Evolutionary conservation across 2,329 filamentous ascomycete species (phyloP), one percentile per base, ranked within the genome.

Genomic region (Harringtonia aguacate): DNA sequence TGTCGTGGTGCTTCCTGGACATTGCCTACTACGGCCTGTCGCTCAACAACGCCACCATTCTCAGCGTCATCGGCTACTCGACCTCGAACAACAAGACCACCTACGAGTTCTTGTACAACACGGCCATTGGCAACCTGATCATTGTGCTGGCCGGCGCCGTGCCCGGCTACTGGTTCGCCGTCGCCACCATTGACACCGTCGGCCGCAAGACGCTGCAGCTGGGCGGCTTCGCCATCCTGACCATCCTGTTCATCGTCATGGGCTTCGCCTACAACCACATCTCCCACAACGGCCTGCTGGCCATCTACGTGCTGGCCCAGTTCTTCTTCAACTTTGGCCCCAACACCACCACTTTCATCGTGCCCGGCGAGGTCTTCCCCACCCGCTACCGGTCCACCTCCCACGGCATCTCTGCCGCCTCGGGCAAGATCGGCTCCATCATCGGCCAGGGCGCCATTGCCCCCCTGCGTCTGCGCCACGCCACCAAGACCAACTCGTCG

Each of bases 101-200:
- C 27, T 88, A 88, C 64, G 61, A 85, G 51, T 72, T 70, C 58
- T 71, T 87, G 49, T 80, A 79, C 67, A 85, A 84, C 63, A 86
- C 79, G 8, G 82, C 84, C 40, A 73, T 86, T 18, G 85, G 85
- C 10, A 88, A 90, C 65, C 65, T 89, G 53, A 86, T 89, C 52
- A 73, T 89, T 41, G 79, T 88, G 52, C 77, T 84, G 47, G 84
- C 85, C 4, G 85, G 84, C 46, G 81, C 85, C 39, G 84, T 89
- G 14, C 85, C 85, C 0, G 85, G 85, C 14, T 89, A 89, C n/a
- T 89, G 84, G 84, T 74, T 86, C 15, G 85, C 83, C 0, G 84
- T 88, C 7, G 78, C 78, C 35, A 61, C 59, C 22, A 54, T 87
- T 45, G 84, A 90, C 61, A 84, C 73, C 2, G 55, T 88, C 14